These are phyloP conservation scores for Thielaviopsis cerberus DNA, from an alignment of 2,329 filamentous ascomycete species.

Conservation along the genomic window DNA sequence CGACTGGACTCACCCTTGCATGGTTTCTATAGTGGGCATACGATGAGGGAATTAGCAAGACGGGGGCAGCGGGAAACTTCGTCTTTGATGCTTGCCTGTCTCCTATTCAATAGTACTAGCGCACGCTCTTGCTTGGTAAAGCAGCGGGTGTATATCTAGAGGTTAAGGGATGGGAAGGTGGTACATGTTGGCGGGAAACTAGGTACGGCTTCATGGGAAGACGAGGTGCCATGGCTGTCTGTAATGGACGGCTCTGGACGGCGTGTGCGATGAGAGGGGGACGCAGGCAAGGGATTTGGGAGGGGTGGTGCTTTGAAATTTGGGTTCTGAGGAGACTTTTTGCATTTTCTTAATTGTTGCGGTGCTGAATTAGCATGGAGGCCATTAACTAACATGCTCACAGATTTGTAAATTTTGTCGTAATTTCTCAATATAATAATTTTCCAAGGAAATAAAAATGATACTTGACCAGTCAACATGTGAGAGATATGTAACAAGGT, in stretches of 20 bases:
- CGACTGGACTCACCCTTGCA: background rate
- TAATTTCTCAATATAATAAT: no score
- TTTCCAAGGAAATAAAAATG: no score
- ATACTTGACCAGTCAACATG: no score
- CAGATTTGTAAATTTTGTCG: background rate
- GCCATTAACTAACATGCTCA: background rate
- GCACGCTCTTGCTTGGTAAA: background rate
- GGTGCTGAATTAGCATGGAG: background rate
- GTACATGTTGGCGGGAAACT: background rate
- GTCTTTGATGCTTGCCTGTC: background rate
- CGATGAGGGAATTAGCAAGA: background rate
- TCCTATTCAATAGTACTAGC: background rate
- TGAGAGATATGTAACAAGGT: no score
- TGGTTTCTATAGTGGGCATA: background rate
- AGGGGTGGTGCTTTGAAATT: constrained; percentile 23
- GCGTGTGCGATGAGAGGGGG: constrained; percentile 6
- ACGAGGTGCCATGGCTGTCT: constrained; percentile 1
- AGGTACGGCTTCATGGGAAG: background rate
- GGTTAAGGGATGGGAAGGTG: background rate
- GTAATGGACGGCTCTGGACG: constrained; percentile 8
- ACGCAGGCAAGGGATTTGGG: constrained; percentile 16
- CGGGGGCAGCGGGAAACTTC: background rate
- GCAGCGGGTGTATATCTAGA: background rate
- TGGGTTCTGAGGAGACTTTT: constrained; percentile 20
- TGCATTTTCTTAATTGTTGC: background rate